phyloP scores from a whole-genome alignment of 2,329 filamentous ascomycete species.

The Ascochyta clinopodiicola region DNA sequence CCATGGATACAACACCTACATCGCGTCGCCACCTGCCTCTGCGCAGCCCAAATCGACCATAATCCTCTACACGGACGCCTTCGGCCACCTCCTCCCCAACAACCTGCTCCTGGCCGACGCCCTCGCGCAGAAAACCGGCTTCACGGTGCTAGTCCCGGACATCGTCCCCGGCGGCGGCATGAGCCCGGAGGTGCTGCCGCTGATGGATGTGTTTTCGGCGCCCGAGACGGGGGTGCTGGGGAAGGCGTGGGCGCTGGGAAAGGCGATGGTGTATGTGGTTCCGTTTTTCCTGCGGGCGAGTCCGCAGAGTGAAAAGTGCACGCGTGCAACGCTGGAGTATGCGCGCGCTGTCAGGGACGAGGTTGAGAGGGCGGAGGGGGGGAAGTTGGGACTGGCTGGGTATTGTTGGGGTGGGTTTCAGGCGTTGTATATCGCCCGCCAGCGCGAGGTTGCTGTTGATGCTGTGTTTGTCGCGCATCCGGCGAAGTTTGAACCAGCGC shows the following conservation, averaged over 20 bases:
- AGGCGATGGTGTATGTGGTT: constrained; percentile 8
- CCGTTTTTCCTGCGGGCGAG: constrained; percentile 20
- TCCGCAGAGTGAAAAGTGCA: constrained; percentile 3
- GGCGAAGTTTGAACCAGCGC: constrained; percentile 4
- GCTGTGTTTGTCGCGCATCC: constrained; percentile 31
- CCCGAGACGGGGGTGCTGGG: constrained; percentile 3
- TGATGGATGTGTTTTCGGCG: constrained; percentile 17
- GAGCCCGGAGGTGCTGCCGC: constrained; percentile 5
- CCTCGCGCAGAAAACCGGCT: constrained; percentile 20
- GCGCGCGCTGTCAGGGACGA: constrained; percentile 15
- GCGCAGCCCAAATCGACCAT: constrained; percentile 19
- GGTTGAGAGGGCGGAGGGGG: constrained; percentile 1
- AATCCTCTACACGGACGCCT: constrained; percentile 34
- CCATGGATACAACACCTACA: constrained; percentile 27
- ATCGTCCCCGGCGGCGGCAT: constrained; percentile 32
- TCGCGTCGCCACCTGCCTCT: constrained; percentile 12
- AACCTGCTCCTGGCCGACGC: constrained; percentile 35
- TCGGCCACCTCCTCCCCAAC: constrained; percentile 33
- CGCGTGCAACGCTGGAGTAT: constrained; percentile 5
- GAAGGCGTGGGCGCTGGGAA: neutral
- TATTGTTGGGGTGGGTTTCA: constrained; percentile 37
- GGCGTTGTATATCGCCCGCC: constrained; percentile 1
- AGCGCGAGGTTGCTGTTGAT: constrained; percentile 3
- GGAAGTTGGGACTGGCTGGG: constrained; percentile 24
- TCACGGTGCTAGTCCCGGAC: constrained; percentile 31